Evolutionary conservation across 2,329 filamentous ascomycete species (phyloP).

Genomic region (Laburnicola sp.): DNA sequence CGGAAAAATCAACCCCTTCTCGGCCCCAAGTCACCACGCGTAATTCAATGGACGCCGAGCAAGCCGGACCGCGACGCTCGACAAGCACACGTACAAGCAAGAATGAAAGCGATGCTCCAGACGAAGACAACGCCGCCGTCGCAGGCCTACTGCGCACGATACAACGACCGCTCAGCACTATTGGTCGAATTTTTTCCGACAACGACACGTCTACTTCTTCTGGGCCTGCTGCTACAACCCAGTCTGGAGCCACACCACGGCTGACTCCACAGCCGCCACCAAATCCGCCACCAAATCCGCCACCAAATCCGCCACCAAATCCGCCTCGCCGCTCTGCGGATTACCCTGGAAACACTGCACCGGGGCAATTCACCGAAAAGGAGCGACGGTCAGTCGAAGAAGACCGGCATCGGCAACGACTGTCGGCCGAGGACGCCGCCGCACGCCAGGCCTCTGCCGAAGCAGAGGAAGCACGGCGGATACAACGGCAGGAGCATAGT

Average conservation of each 20-base stretch:
- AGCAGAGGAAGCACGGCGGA: conserved; percentile 78
- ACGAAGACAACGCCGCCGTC: conserved; percentile 76
- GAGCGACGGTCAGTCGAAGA: conserved; percentile 32
- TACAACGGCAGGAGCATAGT: conserved; percentile 81
- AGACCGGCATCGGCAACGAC: conserved; percentile 28
- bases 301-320: conserved; percentile 46
- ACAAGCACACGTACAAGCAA: conserved; percentile 54
- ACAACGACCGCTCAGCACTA: conserved; percentile 85
- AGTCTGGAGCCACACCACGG: conserved; percentile 53
- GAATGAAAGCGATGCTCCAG: conserved; percentile 48
- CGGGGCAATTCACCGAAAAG: conserved; percentile 19
- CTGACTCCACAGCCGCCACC: conserved; percentile 54
- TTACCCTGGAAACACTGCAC: conserved; percentile 22
- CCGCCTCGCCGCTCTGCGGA: conserved; percentile 48
- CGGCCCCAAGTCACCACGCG: conserved; percentile 62
- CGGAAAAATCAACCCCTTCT: conserved; percentile 55
- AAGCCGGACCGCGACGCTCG: conserved; percentile 60
- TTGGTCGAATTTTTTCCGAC: conserved; percentile 92
- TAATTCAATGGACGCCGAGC: conserved; percentile 63
- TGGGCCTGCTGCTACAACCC: conserved; percentile 50
- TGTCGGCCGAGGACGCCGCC: conserved; percentile 83
- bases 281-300: conserved; percentile 47
- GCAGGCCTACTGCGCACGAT: conserved; percentile 85
- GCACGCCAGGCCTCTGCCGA: conserved; percentile 90
- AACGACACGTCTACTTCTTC: conserved; percentile 46